These are phyloP conservation scores for Blastobotrys serpentis DNA, from an alignment of 1,139 yeast genomes.

Conservation along the genomic window DNA sequence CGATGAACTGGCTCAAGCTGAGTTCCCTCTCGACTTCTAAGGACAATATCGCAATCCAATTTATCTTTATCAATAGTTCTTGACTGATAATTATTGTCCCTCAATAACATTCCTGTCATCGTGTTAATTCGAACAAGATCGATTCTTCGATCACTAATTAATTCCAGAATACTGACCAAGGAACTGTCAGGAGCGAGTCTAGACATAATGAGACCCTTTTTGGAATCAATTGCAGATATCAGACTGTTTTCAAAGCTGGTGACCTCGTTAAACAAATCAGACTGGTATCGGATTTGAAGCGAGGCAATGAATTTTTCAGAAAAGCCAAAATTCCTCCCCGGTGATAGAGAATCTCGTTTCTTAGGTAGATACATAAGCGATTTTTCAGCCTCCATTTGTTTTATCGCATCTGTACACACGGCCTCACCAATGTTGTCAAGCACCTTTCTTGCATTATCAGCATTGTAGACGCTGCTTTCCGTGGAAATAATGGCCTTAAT, in stretches of 20 bases:
- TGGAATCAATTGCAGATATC: constrained; percentile 40
- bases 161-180: constrained; percentile 53
- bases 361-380: constrained; percentile 53
- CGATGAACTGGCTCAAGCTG: constrained; percentile 19
- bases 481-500: constrained; percentile 64
- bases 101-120: constrained; percentile 38
- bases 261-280: constrained; percentile 48
- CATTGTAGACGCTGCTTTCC: constrained; percentile 47
- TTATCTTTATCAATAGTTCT: constrained; percentile 59
- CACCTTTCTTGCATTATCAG: constrained; percentile 45
- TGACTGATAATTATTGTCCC: constrained; percentile 60
- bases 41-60: constrained; percentile 58
- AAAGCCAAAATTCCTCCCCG: constrained; percentile 50
- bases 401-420: constrained; percentile 50
- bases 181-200: constrained; percentile 58
- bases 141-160: constrained; percentile 43
- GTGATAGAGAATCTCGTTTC: constrained; percentile 44
- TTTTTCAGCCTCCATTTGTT: constrained; percentile 52
- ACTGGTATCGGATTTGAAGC: constrained; percentile 45
- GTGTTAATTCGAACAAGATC: constrained; percentile 55
- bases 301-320: constrained; percentile 55
- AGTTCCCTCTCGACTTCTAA: constrained; percentile 23
- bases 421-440: constrained; percentile 48
- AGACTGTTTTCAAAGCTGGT: constrained; percentile 46
- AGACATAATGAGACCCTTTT: constrained; percentile 57